These are phyloP conservation scores for Tylopilus felleus DNA, from an alignment of 768 basidiomycete genomes.

Conservation along the genomic window DNA sequence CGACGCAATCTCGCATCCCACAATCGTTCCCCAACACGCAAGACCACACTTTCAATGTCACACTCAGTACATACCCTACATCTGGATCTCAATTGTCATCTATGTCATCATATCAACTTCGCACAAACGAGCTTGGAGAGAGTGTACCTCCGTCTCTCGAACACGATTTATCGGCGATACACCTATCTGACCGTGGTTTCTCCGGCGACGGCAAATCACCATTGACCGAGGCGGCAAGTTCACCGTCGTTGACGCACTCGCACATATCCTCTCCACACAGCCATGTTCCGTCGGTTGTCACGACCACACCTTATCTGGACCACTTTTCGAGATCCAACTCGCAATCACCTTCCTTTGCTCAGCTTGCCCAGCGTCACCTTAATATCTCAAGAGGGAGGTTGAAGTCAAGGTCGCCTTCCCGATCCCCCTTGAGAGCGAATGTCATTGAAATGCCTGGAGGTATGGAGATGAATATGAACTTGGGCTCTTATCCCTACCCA, in stretches of 20 bases:
- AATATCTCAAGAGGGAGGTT: slow-evolving; percentile 22
- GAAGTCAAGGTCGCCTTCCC: slow-evolving; percentile 30
- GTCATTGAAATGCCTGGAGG: slow-evolving; percentile 15
- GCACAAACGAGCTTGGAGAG: slow-evolving; percentile 12
- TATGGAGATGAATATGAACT: slow-evolving; percentile 11
- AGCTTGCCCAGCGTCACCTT: slow-evolving; percentile 27
- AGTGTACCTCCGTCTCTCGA: slow-evolving; percentile 18
- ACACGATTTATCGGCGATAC: slow-evolving; percentile 20
- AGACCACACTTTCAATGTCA: slow-evolving; percentile 23
- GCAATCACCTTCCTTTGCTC: slow-evolving; percentile 14
- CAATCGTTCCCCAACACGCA: slow-evolving; percentile 17
- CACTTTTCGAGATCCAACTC: slow-evolving; percentile 15
- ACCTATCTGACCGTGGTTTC: slow-evolving; percentile 15
- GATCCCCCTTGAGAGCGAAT: slow-evolving; percentile 28
- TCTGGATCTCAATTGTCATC: slow-evolving; percentile 34
- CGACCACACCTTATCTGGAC: slow-evolving; percentile 37
- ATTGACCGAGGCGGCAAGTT: slow-evolving; percentile 1
- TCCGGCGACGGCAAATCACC: slow-evolving; percentile 5
- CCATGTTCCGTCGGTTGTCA: slow-evolving; percentile 49
- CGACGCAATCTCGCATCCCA: slow-evolving; percentile 31
- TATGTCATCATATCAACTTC: slow-evolving; percentile 32
- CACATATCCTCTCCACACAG: slow-evolving; percentile 36
- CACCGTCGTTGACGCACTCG: slow-evolving; percentile 16
- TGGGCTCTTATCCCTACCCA: slow-evolving; percentile 13
- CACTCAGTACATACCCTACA: slow-evolving; percentile 28